Evolutionary conservation across 2,329 filamentous ascomycete species (phyloP).

Genomic region (Alternaria burnsii): DNA sequence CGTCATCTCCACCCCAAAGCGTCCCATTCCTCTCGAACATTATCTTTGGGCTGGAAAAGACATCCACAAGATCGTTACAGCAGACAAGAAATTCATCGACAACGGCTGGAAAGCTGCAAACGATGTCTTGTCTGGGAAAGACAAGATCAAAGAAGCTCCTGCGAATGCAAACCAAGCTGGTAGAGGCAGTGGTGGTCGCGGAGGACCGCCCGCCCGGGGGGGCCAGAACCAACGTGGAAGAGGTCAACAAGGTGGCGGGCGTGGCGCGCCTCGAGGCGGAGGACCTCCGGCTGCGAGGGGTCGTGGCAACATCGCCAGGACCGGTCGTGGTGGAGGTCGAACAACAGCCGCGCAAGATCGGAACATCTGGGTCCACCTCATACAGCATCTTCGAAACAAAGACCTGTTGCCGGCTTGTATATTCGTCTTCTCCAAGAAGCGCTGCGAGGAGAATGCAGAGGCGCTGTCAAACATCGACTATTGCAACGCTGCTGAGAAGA

Average conservation of each 20-base stretch:
- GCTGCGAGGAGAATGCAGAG: conserved; percentile 96
- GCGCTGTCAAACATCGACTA: conserved; percentile 95
- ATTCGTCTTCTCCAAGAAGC: conserved; percentile 98
- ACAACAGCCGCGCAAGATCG: conserved; percentile 93
- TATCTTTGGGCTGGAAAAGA: conserved; percentile 95
- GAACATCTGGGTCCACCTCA: conserved; percentile 94
- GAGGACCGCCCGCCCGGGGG: conserved; percentile 56
- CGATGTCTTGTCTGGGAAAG: conserved; percentile 78
- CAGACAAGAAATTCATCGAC: conserved; percentile 90
- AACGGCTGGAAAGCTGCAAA: conserved; percentile 96
- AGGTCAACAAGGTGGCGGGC: conserved; percentile 54
- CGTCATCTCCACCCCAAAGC: conserved; percentile 95
- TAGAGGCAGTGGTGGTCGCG: conserved; percentile 60
- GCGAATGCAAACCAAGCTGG: conserved; percentile 59
- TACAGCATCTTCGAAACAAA: conserved; percentile 88
- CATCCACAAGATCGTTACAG: conserved; percentile 93
- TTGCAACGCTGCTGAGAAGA: conserved; percentile 92
- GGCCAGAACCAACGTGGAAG: conserved; percentile 63
- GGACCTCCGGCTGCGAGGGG: conserved; percentile 65
- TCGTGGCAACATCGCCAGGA: conserved; percentile 87
- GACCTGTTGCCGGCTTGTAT: conserved; percentile 91
- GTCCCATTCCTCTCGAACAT: conserved; percentile 93
- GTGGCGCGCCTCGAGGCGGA: conserved; percentile 62
- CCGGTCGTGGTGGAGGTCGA: conserved; percentile 83
- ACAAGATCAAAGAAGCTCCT: conserved; percentile 71